Evolutionary conservation across 2,329 filamentous ascomycete species (phyloP), one percentile per base, ranked within the genome.

Genomic region (Cladosporium velox): DNA sequence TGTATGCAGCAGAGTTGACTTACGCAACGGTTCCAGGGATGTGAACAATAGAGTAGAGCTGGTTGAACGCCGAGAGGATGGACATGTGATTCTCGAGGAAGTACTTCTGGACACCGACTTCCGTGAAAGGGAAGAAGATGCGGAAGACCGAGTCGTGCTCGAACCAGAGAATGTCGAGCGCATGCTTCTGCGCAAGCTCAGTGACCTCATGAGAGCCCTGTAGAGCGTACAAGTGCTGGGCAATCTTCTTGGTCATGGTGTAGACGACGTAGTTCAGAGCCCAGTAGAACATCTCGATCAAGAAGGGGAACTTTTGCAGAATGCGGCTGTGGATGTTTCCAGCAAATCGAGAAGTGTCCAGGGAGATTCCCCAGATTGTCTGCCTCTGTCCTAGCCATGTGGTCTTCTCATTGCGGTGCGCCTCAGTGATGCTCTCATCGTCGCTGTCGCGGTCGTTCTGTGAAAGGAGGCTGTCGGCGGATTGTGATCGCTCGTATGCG

Each of bases 261-360:
- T 90, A 90, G 73, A 89, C 87, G 55, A 84, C 80, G 69, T 88
- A 85, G 72, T 88, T 90, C 70, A 90, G 81, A 52, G 84, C 82
- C 88, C 88, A 91, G 79, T 91, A 91, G 75, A 90, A 90, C 87
- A 91, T 90, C 76, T 91, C 88, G 59, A 91, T 83, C 64, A 91
- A 76, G 73, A 91, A 91, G 4, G 89, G 88, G 70, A 87, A 90
- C 72, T 88, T 88, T 74, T 89, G 85, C 66, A 90, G 79, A 65
- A 90, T 81, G 30, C 87, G 82, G 67, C 85, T 88, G 74, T 90
- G 88, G 59, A 85, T 75, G 73, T 89, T 78, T 67, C 84, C 81
- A 47, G 83, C 81, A 75, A 88, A 90, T n/a, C 85, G 83, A 3
- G 85, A 85, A 2, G 86, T 85, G 34, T 64, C 61, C 61, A 64